These are phyloP conservation scores for Sechiopsis laciniata DNA, from an alignment of 306 rosid genomes.

Conservation along the genomic window DNA sequence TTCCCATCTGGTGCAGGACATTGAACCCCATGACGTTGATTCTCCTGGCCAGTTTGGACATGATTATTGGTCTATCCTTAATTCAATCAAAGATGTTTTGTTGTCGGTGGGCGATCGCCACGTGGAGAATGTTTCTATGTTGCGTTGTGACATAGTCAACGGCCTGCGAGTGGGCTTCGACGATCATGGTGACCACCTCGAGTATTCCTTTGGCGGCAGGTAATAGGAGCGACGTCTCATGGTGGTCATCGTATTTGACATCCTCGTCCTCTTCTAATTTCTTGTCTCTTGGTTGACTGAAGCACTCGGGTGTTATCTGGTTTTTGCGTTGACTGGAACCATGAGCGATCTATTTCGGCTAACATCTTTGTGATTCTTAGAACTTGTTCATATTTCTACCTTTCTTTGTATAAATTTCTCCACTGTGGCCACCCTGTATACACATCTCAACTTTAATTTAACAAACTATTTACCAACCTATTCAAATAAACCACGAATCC, in stretches of 20 bases:
- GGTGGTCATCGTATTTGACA: neutral
- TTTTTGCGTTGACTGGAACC: no score
- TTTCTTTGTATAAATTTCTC: neutral
- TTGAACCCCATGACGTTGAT: neutral
- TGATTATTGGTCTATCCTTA: neutral
- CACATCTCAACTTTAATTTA: neutral
- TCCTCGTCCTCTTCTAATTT: neutral
- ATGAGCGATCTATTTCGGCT: neutral
- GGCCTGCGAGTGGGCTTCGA: neutral
- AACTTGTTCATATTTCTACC: neutral
- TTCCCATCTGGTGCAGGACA: neutral
- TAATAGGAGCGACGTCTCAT: neutral
- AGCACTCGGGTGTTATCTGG: neutral
- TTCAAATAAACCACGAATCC: no score
- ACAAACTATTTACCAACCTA: no score
- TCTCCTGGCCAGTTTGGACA: neutral
- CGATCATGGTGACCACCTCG: neutral
- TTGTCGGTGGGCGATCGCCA: neutral
- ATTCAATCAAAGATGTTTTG: neutral
- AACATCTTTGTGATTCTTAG: neutral
- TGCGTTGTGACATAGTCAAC: neutral
- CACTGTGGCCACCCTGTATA: neutral
- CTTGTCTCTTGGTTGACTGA: neutral
- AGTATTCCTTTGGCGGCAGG: neutral
- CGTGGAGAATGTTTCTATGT: neutral